Conservation (phyloP, 2,329 filamentous ascomycete genomes). For the Fusarium devonianum region DNA sequence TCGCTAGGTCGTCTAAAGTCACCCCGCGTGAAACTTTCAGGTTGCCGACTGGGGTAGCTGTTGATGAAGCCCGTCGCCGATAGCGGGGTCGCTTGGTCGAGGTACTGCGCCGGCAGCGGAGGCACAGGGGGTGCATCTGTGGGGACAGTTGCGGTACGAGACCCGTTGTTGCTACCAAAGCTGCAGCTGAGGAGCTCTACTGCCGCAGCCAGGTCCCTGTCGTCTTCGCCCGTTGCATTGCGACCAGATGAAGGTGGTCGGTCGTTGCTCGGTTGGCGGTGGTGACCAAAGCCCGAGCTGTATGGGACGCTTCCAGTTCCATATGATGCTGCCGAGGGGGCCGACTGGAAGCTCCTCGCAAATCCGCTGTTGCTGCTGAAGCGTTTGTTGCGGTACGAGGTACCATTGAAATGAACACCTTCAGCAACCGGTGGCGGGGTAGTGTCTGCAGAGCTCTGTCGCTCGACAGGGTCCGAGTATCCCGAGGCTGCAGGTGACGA, state of each 20-base stretch:
- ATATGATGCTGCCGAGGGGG: constrained; percentile 60
- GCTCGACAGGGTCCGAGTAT: constrained; percentile 79
- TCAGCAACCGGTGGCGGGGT: constrained; percentile 86
- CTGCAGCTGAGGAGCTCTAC: constrained; percentile 91
- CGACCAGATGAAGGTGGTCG: constrained; percentile 82
- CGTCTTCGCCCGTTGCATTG: constrained; percentile 78
- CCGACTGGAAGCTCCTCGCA: constrained; percentile 84
- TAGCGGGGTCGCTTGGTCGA: constrained; percentile 66
- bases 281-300: constrained; percentile 61
- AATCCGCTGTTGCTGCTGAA: constrained; percentile 65
- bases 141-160: constrained; percentile 68
- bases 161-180: constrained; percentile 77
- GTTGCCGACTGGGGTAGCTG: constrained; percentile 66
- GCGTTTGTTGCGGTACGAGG: constrained; percentile 63
- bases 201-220: constrained; percentile 86
- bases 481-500: constrained; percentile 82
- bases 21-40: constrained; percentile 71
- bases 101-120: constrained; percentile 81
- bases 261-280: constrained; percentile 78
- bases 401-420: constrained; percentile 61
- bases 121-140: constrained; percentile 86
- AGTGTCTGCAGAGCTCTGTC: constrained; percentile 86
- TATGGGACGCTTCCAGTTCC: constrained; percentile 57
- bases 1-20: constrained; percentile 58
- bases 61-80: constrained; percentile 68